Base-by-base conservation (phyloP, 2,329 filamentous ascomycete genomes). In the Incumbomyces delicatus region DNA sequence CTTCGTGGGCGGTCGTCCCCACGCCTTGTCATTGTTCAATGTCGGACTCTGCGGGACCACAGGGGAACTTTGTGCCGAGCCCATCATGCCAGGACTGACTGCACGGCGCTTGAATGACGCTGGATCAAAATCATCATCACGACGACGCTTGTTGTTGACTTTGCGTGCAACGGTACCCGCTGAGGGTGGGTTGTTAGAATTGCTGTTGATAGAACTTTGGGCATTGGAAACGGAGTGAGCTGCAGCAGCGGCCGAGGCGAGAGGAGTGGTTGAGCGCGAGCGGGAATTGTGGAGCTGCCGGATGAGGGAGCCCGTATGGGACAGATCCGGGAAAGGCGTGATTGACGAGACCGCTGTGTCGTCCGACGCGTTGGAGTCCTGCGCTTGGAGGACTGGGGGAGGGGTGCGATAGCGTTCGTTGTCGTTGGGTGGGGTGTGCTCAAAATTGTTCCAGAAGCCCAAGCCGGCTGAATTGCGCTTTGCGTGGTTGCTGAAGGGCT, bases 71-170 rank as follows among this genome's bases (percentile, higher is more conserved):
- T 94, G 87, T 1, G 84, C 83, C 62, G 87, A 94, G 13, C n/a
- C 30, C 12, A 42, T 29, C 73, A 95, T 81, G 13, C 89, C 87
- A 0, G 90, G 90, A 49, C 85, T 92, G 2, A 96, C 90, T 18
- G 90, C 90, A 36, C 90, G 79, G 13, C 90, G 78, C 67, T 96
- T 96, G 70, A 95, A 89, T 51, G 83, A 85, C 33, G 81, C 76
- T 1, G 86, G 83, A 61, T 96, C 89, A 48, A 95, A 83, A 58
- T 95, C 89, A 59, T 95, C 88, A 52, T 95, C 90, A 47, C 88
- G 77, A 17, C 87, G 78, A n/a, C 90, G 81, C 63, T 90, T 92
- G 63, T 77, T 80, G 62, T 85, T 82, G 44, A 87, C 81, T 51
- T 87, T 85, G 7, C 86, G 76, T 3, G 84, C 84, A 42, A 90